Evolutionary conservation across 2,329 filamentous ascomycete species (phyloP).

Genomic region (Colletotrichum spinosum): DNA sequence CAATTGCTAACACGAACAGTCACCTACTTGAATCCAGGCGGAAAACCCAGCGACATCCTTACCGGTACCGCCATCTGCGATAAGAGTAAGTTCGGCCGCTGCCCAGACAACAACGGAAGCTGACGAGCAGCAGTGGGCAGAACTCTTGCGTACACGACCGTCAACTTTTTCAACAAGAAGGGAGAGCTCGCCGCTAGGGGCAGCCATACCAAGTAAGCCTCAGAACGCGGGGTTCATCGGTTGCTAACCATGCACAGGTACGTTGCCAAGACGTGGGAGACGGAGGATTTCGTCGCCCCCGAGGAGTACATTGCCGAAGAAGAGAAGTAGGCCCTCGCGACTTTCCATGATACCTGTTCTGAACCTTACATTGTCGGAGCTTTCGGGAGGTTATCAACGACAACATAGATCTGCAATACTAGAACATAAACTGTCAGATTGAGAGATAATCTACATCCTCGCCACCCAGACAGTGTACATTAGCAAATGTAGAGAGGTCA

Average conservation of each 20-base stretch:
- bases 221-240: too few relatives aligned
- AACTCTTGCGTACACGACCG: conserved; percentile 70
- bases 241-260: conserved; percentile 48
- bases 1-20: conserved; percentile 52
- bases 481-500: too few relatives aligned
- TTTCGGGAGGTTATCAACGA: too few relatives aligned
- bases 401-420: too few relatives aligned
- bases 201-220: conserved; percentile 72
- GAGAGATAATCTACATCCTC: too few relatives aligned
- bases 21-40: conserved; percentile 71
- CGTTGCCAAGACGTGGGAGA: conserved; percentile 51
- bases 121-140: conserved; percentile 64
- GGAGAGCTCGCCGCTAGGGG: conserved; percentile 71
- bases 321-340: conserved; percentile 28
- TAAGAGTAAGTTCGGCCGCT: conserved; percentile 59
- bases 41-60: conserved; percentile 67
- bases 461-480: too few relatives aligned
- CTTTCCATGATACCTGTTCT: too few relatives aligned
- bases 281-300: conserved; percentile 52
- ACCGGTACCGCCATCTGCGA: conserved; percentile 69
- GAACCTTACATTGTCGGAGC: too few relatives aligned
- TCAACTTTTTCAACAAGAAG: conserved; percentile 69
- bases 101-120: not conserved
- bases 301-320: conserved; percentile 47
- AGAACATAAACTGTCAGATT: too few relatives aligned